Evolutionary conservation across 106 monocot species (phyloP).

Genomic region (Phalaenopsis equestris): DNA sequence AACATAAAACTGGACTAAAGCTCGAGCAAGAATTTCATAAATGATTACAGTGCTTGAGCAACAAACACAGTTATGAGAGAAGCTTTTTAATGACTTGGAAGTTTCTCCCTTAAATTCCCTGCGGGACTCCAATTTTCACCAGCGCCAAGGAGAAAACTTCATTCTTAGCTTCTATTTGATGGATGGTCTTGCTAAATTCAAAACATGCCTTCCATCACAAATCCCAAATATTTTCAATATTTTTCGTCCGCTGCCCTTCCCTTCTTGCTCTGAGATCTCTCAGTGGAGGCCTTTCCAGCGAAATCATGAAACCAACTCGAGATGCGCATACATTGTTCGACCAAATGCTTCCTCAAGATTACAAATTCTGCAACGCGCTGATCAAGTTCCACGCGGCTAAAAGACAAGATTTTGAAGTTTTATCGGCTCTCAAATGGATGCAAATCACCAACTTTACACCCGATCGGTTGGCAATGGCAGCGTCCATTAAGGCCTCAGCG

Average conservation of each 20-base stretch:
- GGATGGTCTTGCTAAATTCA: background rate
- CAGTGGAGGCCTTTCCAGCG: no score
- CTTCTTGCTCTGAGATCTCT: background rate
- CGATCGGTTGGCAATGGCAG: constrained; percentile 33
- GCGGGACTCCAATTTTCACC: background rate
- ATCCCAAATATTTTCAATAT: background rate
- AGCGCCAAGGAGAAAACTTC: background rate
- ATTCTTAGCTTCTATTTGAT: background rate
- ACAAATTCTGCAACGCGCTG: constrained; percentile 12
- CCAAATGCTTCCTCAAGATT: constrained; percentile 22
- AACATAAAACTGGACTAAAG: no score
- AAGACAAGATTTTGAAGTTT: constrained; percentile 6
- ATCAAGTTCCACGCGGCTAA: constrained; percentile 14
- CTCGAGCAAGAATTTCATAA: no score
- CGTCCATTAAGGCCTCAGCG: constrained; percentile 33
- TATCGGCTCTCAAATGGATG: constrained; percentile 20
- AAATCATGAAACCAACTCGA: background rate
- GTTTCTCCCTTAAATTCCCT: background rate
- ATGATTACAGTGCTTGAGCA: background rate
- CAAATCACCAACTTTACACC: constrained; percentile 11
- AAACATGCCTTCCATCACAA: no score
- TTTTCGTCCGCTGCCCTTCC: background rate
- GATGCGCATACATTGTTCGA: constrained; percentile 14
- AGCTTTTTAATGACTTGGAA: background rate
- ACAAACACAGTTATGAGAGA: background rate